Base-by-base conservation (phyloP, 768 basidiomycete species). In the Porpolomopsis calyptriformis region DNA sequence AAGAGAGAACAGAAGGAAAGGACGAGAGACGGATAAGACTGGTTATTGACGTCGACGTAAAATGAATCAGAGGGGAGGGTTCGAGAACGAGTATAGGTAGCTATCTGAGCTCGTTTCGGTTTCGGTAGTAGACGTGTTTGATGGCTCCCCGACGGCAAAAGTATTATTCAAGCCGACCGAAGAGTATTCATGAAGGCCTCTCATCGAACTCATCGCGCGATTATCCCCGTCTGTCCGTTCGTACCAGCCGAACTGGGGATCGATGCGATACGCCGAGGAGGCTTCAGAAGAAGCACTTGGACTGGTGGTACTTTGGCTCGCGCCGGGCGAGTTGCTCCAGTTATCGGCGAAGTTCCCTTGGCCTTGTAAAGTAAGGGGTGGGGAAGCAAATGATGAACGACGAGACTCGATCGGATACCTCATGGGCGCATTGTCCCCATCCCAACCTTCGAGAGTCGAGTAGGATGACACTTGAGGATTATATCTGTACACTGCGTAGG, bases 361-460 rank as follows among this genome's bases (percentile, higher is more conserved):
- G 16, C 27, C 41, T n/a, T 26, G 9, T 23, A 31, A 26, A 14
- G 24, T 26, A 10, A 26, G 29, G 10, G 37, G 11, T n/a, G 41
- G 4, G 25, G n/a, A 43, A 23, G 41, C 16, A 18, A 43, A 43
- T 43, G 41, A 26, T 4, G 16, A 10, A n/a, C 24, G 24, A 18
- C 24, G 41, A 29, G 41, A 5, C 4, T 19, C n/a, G 12, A 9
- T 23, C 23, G 41, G 27, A 43, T 10, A 4, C 4, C 11, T 26
- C 26, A 6, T 43, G 11, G 41, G 9, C 1, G 25, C 41, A n/a
- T 43, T 12, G 27, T 60, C 64, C 25, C 67, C 67, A 38, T 61
- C 64, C 67, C 67, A 68, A 14, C 65, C 67, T 9, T 59, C 60
- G 20, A 68, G 56, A 22, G 65, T 62, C 35, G 67, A 68, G 50